Evolutionary conservation across 306 rosid genomes (phyloP).

Genomic region (Vigna mungo): DNA sequence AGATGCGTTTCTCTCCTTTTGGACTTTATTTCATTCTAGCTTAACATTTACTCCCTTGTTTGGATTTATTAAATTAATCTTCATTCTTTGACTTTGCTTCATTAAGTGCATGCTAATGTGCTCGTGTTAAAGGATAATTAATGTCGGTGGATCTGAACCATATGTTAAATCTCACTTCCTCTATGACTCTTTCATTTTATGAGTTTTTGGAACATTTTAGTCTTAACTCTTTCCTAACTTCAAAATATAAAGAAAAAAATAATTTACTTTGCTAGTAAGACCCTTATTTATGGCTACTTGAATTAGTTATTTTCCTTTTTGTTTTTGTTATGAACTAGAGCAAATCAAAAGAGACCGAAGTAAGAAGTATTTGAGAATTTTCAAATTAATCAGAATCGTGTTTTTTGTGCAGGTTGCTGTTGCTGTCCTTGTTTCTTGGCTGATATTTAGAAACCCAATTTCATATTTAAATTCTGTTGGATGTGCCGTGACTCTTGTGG

Average conservation of each 20-base stretch:
- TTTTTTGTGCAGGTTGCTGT: slow-evolving; percentile 79
- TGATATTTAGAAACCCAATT: slow-evolving; percentile 91
- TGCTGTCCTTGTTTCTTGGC: slow-evolving; percentile 96
- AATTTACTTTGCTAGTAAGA: neutral
- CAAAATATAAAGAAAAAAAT: neutral
- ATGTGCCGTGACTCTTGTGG: slow-evolving; percentile 86
- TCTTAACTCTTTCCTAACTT: neutral
- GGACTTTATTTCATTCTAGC: slow-evolving; percentile 1
- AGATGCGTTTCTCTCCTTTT: neutral
- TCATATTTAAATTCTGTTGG: slow-evolving; percentile 78
- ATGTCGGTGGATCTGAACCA: slow-evolving; percentile 9
- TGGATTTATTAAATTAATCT: slow-evolving; percentile 15
- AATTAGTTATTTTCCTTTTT: neutral
- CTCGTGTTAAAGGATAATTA: slow-evolving; percentile 14
- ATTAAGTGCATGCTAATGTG: neutral
- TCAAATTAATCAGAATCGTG: slow-evolving; percentile 12
- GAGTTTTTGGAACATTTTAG: neutral
- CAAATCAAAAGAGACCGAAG: neutral
- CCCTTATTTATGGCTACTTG: neutral
- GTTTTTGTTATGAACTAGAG: neutral
- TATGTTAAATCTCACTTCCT: neutral
- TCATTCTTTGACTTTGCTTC: slow-evolving; percentile 5
- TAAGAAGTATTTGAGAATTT: neutral
- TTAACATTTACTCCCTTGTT: neutral
- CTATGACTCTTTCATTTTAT: neutral